phyloP scores from a whole-genome alignment of 306 rosid species.

The Pyrus bretschneideri region DNA sequence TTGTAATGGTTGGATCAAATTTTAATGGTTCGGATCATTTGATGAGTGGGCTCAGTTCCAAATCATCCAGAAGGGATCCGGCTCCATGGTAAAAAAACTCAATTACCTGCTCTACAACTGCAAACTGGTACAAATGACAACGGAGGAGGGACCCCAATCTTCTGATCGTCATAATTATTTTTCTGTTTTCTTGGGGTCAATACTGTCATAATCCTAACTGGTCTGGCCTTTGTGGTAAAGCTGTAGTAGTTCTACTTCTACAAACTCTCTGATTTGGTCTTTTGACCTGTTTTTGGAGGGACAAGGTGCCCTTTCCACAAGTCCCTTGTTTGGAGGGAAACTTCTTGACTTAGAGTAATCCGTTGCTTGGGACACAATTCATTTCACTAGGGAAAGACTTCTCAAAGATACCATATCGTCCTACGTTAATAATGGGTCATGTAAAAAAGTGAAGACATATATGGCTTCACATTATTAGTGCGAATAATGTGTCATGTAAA shows the following conservation, averaged over 20 bases:
- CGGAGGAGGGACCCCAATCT: constrained; percentile 5
- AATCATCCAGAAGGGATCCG: too few relatives aligned
- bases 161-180: not conserved
- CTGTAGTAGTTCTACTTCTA: not conserved
- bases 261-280: not conserved
- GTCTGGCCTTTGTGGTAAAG: not conserved
- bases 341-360: not conserved
- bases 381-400: not conserved
- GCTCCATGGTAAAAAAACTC: not conserved
- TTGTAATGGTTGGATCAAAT: too few relatives aligned
- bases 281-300: not conserved
- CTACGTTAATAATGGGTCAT: too few relatives aligned
- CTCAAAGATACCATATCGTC: too few relatives aligned
- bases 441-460: too few relatives aligned
- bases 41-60: too few relatives aligned
- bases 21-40: too few relatives aligned
- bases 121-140: not conserved
- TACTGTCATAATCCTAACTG: not conserved
- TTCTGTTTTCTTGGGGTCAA: not conserved
- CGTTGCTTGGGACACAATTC: not conserved
- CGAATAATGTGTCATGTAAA: too few relatives aligned
- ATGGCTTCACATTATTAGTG: too few relatives aligned
- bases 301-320: not conserved
- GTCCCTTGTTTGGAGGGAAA: not conserved
- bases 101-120: not conserved